phyloP scores from a whole-genome alignment of 768 basidiomycete species.

The Suillus occidentalis region DNA sequence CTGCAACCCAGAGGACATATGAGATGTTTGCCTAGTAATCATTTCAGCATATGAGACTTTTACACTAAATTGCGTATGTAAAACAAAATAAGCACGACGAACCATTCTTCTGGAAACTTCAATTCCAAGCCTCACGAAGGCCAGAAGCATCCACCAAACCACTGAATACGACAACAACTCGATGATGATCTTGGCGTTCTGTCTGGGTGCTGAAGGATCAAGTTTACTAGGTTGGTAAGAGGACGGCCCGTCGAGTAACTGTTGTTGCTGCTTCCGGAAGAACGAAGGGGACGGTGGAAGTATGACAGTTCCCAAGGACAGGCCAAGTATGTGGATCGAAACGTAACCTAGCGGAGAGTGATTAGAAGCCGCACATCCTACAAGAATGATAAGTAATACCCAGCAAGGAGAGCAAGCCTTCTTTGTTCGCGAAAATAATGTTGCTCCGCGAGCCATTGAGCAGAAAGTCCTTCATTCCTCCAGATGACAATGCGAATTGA shows the following conservation, averaged over 20 bases:
- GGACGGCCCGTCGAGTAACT: constrained; percentile 14
- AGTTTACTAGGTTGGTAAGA: constrained; percentile 7
- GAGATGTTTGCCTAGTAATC: constrained; percentile 72
- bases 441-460: constrained; percentile 61
- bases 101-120: constrained; percentile 65
- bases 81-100: constrained; percentile 25
- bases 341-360: constrained; percentile 66
- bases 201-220: constrained; percentile 41
- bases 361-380: not conserved
- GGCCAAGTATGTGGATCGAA: constrained; percentile 83
- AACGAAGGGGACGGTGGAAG: constrained; percentile 77
- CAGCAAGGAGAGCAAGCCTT: constrained; percentile 80
- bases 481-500: constrained; percentile 58
- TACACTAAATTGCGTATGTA: not conserved
- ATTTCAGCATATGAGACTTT: not conserved
- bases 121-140: constrained; percentile 30
- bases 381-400: constrained; percentile 41
- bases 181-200: constrained; percentile 71
- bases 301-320: constrained; percentile 77
- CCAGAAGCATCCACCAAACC: constrained; percentile 75
- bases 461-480: constrained; percentile 61
- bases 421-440: constrained; percentile 82
- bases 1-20: constrained; percentile 87
- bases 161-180: constrained; percentile 76
- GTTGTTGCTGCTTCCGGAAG: constrained; percentile 53